These are phyloP conservation scores for Podila verticillata DNA, from an alignment of 192 early-diverging fungal species.

Conservation along the genomic window DNA sequence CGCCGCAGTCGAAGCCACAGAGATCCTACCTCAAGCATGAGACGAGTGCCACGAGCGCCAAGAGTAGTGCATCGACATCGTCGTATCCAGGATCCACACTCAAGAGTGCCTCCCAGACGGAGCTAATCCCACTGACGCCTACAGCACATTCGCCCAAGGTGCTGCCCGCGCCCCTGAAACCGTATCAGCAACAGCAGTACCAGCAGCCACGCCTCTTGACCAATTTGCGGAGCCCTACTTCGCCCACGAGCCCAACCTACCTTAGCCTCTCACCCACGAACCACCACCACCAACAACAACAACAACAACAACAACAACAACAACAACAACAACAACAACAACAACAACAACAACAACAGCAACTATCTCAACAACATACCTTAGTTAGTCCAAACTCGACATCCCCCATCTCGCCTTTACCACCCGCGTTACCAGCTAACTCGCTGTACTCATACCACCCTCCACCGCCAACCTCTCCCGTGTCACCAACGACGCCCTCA, in stretches of 20 bases:
- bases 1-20: neutral
- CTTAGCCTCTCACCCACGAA: neutral
- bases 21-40: conserved; percentile 5
- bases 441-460: conserved; percentile 15
- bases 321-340: too few species aligned
- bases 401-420: too few species aligned
- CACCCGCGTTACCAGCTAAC: neutral
- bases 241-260: neutral
- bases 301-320: too few species aligned
- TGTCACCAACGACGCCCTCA: conserved; percentile 1
- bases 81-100: neutral
- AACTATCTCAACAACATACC: too few species aligned
- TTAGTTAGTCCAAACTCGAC: too few species aligned
- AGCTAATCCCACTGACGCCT: neutral
- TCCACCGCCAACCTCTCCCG: conserved; percentile 15
- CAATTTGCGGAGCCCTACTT: conserved; percentile 6
- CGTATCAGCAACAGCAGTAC: conserved; percentile 27
- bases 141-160: neutral
- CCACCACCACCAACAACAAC: neutral
- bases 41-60: conserved; percentile 2
- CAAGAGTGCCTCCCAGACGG: neutral
- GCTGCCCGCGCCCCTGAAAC: neutral
- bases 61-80: neutral
- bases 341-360: too few species aligned
- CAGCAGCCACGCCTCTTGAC: conserved; percentile 36